Evolutionary conservation across 1,139 yeast species (phyloP).

Genomic region (Debaryomyces sp.): DNA sequence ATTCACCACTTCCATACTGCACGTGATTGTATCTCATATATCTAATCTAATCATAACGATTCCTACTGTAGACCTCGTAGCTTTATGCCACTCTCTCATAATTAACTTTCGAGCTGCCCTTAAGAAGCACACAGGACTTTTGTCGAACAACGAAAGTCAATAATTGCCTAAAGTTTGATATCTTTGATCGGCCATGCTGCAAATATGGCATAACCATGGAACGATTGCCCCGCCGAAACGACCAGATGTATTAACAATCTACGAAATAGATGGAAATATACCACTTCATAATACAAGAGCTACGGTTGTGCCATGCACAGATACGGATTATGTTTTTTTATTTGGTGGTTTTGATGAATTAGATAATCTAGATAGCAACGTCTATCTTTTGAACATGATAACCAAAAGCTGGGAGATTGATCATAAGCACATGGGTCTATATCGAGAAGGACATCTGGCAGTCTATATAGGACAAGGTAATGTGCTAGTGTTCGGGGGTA

Average conservation of each 20-base stretch:
- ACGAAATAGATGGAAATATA: slow-evolving; percentile 7
- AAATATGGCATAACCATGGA: background rate
- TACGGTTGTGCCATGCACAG: slow-evolving; percentile 45
- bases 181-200: background rate
- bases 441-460: slow-evolving; percentile 60
- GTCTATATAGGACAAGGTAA: slow-evolving; percentile 47
- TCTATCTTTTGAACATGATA: slow-evolving; percentile 47
- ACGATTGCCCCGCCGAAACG: background rate
- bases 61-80: background rate
- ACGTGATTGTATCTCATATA: background rate
- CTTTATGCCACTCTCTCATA: background rate
- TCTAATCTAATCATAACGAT: background rate
- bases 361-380: slow-evolving; percentile 49
- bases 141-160: background rate
- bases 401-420: slow-evolving; percentile 49
- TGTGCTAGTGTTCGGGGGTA: slow-evolving; percentile 59
- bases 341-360: slow-evolving; percentile 60
- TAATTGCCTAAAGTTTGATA: background rate
- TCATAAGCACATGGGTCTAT: slow-evolving; percentile 26
- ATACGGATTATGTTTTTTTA: slow-evolving; percentile 44
- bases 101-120: background rate
- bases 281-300: slow-evolving; percentile 47
- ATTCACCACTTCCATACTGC: background rate
- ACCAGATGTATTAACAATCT: slow-evolving; percentile 1
- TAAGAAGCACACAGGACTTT: background rate